Evolutionary conservation across 2,329 filamentous ascomycete species (phyloP).

Genomic region (Penicillium nordicum): DNA sequence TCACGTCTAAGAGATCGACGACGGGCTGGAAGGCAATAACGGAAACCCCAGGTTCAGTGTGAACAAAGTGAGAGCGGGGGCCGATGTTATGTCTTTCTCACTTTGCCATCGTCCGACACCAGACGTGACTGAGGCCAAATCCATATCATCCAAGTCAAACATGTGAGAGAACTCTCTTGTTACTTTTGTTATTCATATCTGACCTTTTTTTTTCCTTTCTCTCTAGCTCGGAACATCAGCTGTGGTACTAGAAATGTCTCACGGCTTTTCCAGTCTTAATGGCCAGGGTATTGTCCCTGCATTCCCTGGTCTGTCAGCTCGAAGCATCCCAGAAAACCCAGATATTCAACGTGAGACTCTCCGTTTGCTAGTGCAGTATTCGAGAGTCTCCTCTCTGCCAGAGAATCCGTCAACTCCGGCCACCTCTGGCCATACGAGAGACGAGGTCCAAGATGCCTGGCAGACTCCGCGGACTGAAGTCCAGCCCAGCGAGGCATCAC

Average conservation of each 20-base stretch:
- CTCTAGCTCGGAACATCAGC: not conserved
- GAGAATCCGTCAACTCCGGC: not conserved
- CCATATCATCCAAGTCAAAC: not conserved
- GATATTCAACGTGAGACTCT: conserved; percentile 1
- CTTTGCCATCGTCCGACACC: not conserved
- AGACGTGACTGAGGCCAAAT: not conserved
- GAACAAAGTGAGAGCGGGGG: not conserved
- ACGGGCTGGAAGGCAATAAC: not conserved
- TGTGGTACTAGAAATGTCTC: not conserved
- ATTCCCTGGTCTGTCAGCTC: conserved; percentile 4
- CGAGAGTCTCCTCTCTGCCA: not conserved
- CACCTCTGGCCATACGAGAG: not conserved
- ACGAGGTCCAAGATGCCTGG: not conserved
- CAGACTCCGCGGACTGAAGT: not conserved
- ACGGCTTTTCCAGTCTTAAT: not conserved
- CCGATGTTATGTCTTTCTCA: conserved; percentile 8
- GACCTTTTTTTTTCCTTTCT: not conserved
- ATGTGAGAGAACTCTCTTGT: not conserved
- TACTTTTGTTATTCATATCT: not conserved
- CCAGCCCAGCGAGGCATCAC: not conserved
- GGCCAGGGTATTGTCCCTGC: not conserved
- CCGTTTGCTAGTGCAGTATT: not conserved
- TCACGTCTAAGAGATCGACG: not conserved
- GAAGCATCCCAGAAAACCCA: conserved; percentile 3
- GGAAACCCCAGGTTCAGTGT: not conserved